Base-by-base conservation (phyloP, 176 grass and related monocot genomes). In the Avena sativa region DNA sequence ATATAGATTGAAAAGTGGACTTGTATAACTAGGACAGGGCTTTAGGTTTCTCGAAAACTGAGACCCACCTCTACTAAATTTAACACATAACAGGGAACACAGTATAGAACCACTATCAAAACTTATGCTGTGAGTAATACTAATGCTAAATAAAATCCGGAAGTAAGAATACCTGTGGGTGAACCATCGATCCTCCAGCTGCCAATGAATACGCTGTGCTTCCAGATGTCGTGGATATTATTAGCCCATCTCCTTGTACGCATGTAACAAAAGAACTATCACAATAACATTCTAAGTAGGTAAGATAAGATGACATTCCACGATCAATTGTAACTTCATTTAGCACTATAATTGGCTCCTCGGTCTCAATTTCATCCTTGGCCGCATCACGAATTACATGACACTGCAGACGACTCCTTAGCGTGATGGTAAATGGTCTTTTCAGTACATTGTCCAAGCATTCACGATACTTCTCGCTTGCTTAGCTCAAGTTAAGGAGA, bases 101-200 rank as follows among this genome's bases (percentile, higher is more conserved):
- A 65, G 6, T 40, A 89, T 49, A 67, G 10, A 30, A 71, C 71
- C 52, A 84, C 51, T 64, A 23, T 65, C 20, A 63, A 61, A 10
- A 81, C 32, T 56, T 50, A 80, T 25, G 38, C 13, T 25, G 44
- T 49, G 32, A 20, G 6, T 6, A 71, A 88, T 47, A 79, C 19
- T 64, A 44, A 58, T 46, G 64, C 14, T 64, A 71, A 77, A 52
- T 40, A 79, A 71, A 79, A 86, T 81, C 23, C 59, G 12, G 25
- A 59, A 62, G 50, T 43, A 82, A 49, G 25, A 64, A 52, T 92
- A 86, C 93, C 91, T 95, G 93, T 47, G 93, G 93, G 89, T 95
- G 93, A 75, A 95, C 93, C 93, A 93, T 95, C 30, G 91, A 95
- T 65, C 91, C 93, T 84, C 93, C 93, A 79, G 93, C 93, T 82